phyloP scores from a whole-genome alignment of 768 basidiomycete species.

The Lactarius akahatsu region DNA sequence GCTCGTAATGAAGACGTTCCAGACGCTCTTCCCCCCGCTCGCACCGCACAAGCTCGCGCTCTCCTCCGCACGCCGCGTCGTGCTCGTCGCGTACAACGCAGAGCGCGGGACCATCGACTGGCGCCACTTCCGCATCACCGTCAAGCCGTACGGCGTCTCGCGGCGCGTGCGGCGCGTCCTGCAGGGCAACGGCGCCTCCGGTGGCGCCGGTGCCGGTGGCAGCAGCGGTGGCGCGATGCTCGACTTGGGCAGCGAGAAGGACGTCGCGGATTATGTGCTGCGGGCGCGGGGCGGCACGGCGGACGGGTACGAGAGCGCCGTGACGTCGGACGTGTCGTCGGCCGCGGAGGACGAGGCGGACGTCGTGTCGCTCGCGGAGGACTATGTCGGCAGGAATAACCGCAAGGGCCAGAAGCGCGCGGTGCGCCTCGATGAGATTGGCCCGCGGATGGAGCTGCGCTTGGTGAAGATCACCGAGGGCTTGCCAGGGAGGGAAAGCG shows the following conservation, averaged over 20 bases:
- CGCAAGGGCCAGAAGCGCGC: slow-evolving; percentile 89
- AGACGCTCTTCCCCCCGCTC: slow-evolving; percentile 93
- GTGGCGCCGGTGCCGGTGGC: slow-evolving; percentile 23
- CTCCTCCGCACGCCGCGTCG: slow-evolving; percentile 89
- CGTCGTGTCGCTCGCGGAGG: slow-evolving; percentile 81
- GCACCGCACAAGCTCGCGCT: slow-evolving; percentile 75
- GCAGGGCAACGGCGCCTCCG: slow-evolving; percentile 48
- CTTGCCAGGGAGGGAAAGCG: slow-evolving; percentile 88
- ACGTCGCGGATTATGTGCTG: slow-evolving; percentile 93
- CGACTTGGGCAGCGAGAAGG: slow-evolving; percentile 86
- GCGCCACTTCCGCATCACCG: slow-evolving; percentile 92
- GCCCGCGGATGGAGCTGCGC: slow-evolving; percentile 90
- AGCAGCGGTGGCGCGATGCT: slow-evolving; percentile 44
- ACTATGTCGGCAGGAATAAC: slow-evolving; percentile 95
- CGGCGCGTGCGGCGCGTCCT: slow-evolving; percentile 86
- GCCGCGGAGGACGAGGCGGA: slow-evolving; percentile 81
- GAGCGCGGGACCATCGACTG: slow-evolving; percentile 86
- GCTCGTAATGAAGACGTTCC: slow-evolving; percentile 94
- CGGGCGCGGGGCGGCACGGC: slow-evolving; percentile 50
- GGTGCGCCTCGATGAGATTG: slow-evolving; percentile 89
- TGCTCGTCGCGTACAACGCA: slow-evolving; percentile 88
- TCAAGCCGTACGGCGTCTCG: slow-evolving; percentile 93
- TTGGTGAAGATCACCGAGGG: slow-evolving; percentile 95
- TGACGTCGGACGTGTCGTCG: slow-evolving; percentile 62
- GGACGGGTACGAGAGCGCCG: slow-evolving; percentile 76